Percentiles rank a stretch among this genome's conserved stretches.
These are phyloP conservation scores for Penicillium sp. DNA, from an alignment of 2,329 filamentous ascomycete species.

Conservation along the genomic window DNA sequence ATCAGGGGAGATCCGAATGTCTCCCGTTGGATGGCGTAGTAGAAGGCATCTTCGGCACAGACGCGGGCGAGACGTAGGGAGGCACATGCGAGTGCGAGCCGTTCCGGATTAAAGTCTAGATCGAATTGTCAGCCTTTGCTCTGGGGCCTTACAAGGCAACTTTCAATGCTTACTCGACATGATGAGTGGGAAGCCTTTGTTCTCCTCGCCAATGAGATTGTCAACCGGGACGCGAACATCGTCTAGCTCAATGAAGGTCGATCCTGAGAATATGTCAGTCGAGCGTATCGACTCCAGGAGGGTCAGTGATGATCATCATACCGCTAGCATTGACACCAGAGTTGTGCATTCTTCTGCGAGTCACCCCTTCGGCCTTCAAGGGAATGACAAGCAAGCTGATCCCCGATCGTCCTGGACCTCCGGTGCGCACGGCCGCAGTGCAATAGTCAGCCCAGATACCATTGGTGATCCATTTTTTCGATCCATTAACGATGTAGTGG, in stretches of 20 bases:
- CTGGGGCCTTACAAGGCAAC: too few species aligned
- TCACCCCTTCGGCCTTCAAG: slow-evolving; percentile 63
- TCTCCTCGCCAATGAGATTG: slow-evolving; percentile 70
- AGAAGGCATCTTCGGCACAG: slow-evolving; percentile 61
- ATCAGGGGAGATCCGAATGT: slow-evolving; percentile 63
- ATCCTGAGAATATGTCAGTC: slow-evolving; percentile 31
- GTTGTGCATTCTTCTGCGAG: slow-evolving; percentile 55
- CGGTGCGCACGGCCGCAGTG: slow-evolving; percentile 61
- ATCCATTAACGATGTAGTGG: slow-evolving; percentile 64
- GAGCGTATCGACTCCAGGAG: not conserved
- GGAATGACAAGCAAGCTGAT: slow-evolving; percentile 68
- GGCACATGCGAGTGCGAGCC: slow-evolving; percentile 65
- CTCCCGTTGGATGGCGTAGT: slow-evolving; percentile 64
- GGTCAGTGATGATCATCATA: slow-evolving; percentile 22
- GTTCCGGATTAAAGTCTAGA: slow-evolving; percentile 72
- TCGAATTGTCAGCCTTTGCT: not conserved
- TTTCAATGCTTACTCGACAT: slow-evolving; percentile 58
- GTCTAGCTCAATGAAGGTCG: slow-evolving; percentile 69
- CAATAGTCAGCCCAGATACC: slow-evolving; percentile 62
- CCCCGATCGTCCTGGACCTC: slow-evolving; percentile 60
- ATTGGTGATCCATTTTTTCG: slow-evolving; percentile 70
- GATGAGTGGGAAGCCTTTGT: slow-evolving; percentile 69
- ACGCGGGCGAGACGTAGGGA: slow-evolving; percentile 64
- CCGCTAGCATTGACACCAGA: slow-evolving; percentile 68
- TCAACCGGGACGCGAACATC: slow-evolving; percentile 69